Percentiles rank a stretch among this genome's conserved stretches.
These are phyloP conservation scores for Pseudoneurospora amorphoporcata DNA, from an alignment of 495 filamentous ascomycete genomes.

Conservation along the genomic window DNA sequence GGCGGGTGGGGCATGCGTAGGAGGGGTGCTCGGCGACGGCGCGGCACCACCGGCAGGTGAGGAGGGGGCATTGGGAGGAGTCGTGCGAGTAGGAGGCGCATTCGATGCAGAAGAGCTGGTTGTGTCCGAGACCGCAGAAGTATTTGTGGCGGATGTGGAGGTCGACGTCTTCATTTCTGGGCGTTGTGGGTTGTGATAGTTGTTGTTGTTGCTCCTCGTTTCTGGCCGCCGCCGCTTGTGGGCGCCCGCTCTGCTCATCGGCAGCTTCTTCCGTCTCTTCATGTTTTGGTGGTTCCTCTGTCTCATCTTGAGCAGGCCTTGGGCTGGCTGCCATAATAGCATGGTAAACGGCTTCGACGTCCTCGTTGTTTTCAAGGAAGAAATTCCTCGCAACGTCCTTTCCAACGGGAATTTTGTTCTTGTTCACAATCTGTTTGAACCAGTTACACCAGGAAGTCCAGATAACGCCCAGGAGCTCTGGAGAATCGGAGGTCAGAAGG, in stretches of 20 bases:
- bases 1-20: conserved; percentile 25
- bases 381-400: conserved; percentile 6
- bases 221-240: not conserved
- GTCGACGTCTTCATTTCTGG: conserved; percentile 11
- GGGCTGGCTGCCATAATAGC: not conserved
- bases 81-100: conserved; percentile 29
- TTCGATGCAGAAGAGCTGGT: conserved; percentile 25
- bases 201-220: not conserved
- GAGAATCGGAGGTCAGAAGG: not conserved
- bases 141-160: conserved; percentile 20
- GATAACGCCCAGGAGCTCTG: not conserved
- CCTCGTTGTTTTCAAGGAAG: conserved; percentile 1
- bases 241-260: not conserved
- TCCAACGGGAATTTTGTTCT: conserved; percentile 4
- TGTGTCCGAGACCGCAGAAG: conserved; percentile 25
- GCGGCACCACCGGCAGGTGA: conserved; percentile 25
- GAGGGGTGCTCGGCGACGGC: conserved; percentile 17
- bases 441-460: conserved; percentile 3
- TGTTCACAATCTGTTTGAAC: conserved; percentile 5
- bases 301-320: not conserved
- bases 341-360: not conserved
- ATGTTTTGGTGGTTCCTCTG: not conserved
- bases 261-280: not conserved
- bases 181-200: not conserved
- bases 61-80: conserved; percentile 19